Evolutionary conservation across 805 yeast species (phyloP), one percentile per base, ranked within the genome.

Genomic region (Huiozyma sinensis): DNA sequence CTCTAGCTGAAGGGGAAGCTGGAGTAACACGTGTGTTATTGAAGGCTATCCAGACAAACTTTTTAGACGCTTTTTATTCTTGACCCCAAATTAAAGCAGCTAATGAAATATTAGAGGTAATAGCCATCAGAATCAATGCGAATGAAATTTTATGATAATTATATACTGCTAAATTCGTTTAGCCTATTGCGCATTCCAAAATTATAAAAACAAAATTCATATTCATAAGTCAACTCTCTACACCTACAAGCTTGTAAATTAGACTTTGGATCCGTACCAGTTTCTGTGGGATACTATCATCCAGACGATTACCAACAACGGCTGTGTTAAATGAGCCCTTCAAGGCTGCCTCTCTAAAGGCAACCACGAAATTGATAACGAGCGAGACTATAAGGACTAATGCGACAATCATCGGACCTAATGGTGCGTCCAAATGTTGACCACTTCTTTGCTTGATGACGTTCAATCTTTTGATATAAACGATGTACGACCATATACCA

Each of bases 401-500:
- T 5, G 92, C 85, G 36, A 92, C 73, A 11, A 89, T 68, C 42
- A 92, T 58, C 0, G 98, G 98, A 9, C 98, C 98, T 45, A 83
- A 57, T 43, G 94, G 81, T 39, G 86, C 89, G 66, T 90, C 97
- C 54, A 90, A 71, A 63, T 89, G 97, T 54, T 75, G 75, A 41
- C 90, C 94, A 28, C 88, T 82, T 63, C 97, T 78, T 61, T 78
- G 80, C 60, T 72, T 76, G 60, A 90, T 92, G 44, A 81, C 72
- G 32, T 70, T 71, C 51, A 89, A 69, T 60, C 98, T 76, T 51
- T 69, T 72, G 58, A 77, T 66, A 65, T 84, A 90, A 44, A 83
- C 77, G 48, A 68, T 72, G 65, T 87, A 90, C 28, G 95, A 95
- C 98, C 98, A 90, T 28, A 77, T 52, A 38, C 95, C 90, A 37